Conservation (phyloP, 2,329 filamentous ascomycete species). For the Aspergillus ruber region DNA sequence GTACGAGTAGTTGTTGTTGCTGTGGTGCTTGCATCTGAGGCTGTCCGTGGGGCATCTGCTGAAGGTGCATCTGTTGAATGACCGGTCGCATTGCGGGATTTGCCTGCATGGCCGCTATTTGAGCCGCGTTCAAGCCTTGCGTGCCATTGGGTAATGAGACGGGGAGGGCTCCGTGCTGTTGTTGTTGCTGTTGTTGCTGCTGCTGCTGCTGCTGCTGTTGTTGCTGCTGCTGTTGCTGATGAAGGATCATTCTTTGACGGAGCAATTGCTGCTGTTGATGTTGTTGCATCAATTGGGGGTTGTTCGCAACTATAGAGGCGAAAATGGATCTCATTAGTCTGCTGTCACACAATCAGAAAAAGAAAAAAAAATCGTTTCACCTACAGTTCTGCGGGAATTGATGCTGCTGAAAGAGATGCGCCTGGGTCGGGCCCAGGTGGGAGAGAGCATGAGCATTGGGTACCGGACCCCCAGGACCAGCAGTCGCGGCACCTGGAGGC, state of each 20-base stretch:
- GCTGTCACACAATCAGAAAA: background rate
- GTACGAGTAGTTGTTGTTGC: conserved; percentile 33
- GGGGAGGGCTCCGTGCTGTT: conserved; percentile 30
- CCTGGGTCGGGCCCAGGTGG: conserved; percentile 51
- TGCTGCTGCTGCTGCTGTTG: conserved; percentile 21
- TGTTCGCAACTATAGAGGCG: conserved; percentile 28
- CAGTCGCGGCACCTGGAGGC: conserved; percentile 52
- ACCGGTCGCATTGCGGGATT: conserved; percentile 36
- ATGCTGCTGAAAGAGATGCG: conserved; percentile 49
- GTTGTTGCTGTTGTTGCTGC: conserved; percentile 31
- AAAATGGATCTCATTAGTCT: background rate
- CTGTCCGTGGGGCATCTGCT: conserved; percentile 36
- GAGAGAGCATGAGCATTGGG: conserved; percentile 56
- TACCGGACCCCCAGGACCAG: conserved; percentile 43
- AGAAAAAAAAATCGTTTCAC: conserved; percentile 12
- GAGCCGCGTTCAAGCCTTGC: conserved; percentile 34
- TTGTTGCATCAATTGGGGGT: conserved; percentile 43
- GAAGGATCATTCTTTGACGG: conserved; percentile 21
- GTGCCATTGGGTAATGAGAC: conserved; percentile 37
- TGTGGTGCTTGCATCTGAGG: conserved; percentile 40
- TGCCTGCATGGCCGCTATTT: conserved; percentile 39
- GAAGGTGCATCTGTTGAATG: conserved; percentile 34
- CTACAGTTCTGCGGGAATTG: conserved; percentile 38
- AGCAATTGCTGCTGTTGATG: conserved; percentile 24
- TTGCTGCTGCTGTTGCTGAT: conserved; percentile 20